Evolutionary conservation across 345 rosid species (phyloP), one percentile per base, ranked within the genome.

Genomic region (Citrus inodora): DNA sequence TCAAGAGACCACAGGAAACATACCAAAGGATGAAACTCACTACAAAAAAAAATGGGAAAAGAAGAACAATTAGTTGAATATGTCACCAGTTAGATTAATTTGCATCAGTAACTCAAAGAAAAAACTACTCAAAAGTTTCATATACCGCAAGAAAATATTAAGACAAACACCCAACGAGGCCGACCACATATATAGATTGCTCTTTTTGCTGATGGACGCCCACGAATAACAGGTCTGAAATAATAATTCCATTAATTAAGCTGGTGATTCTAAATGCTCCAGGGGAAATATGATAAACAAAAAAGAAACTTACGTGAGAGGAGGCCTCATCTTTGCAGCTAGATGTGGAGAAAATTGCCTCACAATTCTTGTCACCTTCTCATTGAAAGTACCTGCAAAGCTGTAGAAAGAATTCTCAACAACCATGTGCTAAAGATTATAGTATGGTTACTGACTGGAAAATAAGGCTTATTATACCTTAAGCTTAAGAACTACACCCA

Each of bases 261-360:
- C 27, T 60, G 79, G 80, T 74, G 35, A 80, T 9, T 63, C 13
- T 64, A 77, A 59, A 66, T 30, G 17, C 38, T 58, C 59, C 10
- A 58, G 48, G 25, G 9, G 48, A 22, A n/a, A 24, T 40, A 4
- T 17, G 78, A 80, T 58, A 55, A 32, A 76, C 40, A 24, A 74
- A 37, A 75, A 62, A 38, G 9, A 42, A 66, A 83, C 88, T 82
- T 83, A 94, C 98, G 93, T 90, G 73, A 88, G 91, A 22, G 98
- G 91, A 81, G 98, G 98, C 81, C 98, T 90, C 98, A 94, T 88
- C 86, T 94, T 96, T 30, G 95, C 98, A 56, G 99, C 99, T 83
- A 96, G 81, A 69, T 88, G 98, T 71, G 99, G 99, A 82, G 98
- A 96, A 85, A 94, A 88, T 82, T 87, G 93, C 82, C 99, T 90